phyloP scores from a whole-genome alignment of 768 basidiomycete genomes.

The Boletus rex-veris region DNA sequence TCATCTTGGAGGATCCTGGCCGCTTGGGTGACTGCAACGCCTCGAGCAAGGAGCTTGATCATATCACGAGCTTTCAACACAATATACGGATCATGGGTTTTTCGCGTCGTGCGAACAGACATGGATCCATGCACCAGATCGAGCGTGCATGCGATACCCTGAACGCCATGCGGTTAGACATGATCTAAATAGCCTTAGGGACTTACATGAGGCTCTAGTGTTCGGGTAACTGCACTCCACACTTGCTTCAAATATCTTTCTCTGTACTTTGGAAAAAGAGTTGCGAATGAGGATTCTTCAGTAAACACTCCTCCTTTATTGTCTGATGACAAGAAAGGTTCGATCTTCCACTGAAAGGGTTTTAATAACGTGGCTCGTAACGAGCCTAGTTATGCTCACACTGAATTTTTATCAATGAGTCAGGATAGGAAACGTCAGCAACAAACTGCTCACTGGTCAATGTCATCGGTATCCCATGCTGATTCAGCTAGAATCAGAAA shows the following conservation, averaged over 20 bases:
- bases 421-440: not conserved
- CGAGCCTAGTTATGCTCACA: constrained; percentile 34
- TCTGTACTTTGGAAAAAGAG: constrained; percentile 96
- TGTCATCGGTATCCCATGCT: constrained; percentile 99
- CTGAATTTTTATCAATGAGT: constrained; percentile 27
- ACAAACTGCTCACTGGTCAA: constrained; percentile 81
- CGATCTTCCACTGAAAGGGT: constrained; percentile 75
- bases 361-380: constrained; percentile 11
- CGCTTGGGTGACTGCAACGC: constrained; percentile 81
- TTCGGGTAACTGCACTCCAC: constrained; percentile 87
- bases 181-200: constrained; percentile 14
- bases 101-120: constrained; percentile 95
- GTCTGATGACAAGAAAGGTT: constrained; percentile 69
- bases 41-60: constrained; percentile 91
- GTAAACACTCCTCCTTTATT: constrained; percentile 82
- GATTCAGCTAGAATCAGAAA: constrained; percentile 19
- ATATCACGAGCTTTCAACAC: constrained; percentile 95
- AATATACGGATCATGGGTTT: constrained; percentile 95
- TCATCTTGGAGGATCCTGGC: constrained; percentile 88
- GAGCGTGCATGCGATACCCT: constrained; percentile 89
- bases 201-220: constrained; percentile 74
- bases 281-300: constrained; percentile 97
- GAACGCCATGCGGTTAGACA: constrained; percentile 2
- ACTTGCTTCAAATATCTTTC: constrained; percentile 95
- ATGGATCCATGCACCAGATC: constrained; percentile 96